phyloP scores from a whole-genome alignment of 1,284 basidiomycete genomes.

The Earliella scabrosa region DNA sequence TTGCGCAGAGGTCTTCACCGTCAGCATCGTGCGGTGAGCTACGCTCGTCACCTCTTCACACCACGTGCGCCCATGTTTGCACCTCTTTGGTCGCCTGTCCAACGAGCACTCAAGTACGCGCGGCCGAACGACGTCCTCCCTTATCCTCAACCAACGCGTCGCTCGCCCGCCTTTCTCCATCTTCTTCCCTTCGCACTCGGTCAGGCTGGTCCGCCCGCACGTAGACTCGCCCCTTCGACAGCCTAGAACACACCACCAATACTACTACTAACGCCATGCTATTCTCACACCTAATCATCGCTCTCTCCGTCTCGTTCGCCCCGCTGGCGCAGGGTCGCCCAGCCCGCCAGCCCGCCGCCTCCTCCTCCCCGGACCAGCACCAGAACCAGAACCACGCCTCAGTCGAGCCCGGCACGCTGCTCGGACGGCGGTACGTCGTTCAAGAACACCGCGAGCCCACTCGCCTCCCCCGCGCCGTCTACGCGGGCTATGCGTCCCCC shows the following conservation, averaged over 20 bases:
- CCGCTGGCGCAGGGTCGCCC: conserved; percentile 12
- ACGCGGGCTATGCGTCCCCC: not conserved
- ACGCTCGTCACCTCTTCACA: not conserved
- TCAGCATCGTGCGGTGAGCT: conserved; percentile 12
- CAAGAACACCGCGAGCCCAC: conserved; percentile 14
- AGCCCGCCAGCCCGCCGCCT: not conserved
- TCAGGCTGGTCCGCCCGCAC: conserved; percentile 19
- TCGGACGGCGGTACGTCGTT: conserved; percentile 25
- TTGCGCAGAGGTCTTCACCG: not conserved
- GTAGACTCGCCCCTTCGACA: conserved; percentile 2
- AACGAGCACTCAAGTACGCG: conserved; percentile 16
- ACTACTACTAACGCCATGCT: conserved; percentile 13
- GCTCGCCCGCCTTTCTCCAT: not conserved
- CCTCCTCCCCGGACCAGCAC: too few relatives aligned
- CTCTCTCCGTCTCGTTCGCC: conserved; percentile 13
- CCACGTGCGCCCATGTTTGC: conserved; percentile 20
- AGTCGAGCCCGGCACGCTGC: conserved; percentile 18
- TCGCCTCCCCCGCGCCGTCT: not conserved
- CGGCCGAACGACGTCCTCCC: not conserved
- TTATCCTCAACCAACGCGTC: conserved; percentile 3
- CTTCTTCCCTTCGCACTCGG: not conserved
- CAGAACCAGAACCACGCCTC: not conserved
- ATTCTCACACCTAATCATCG: conserved; percentile 20
- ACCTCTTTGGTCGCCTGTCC: conserved; percentile 22
- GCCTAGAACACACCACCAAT: conserved; percentile 3